Conservation (phyloP, 805 yeast genomes). For the Metschnikowia aberdeeniae region DNA sequence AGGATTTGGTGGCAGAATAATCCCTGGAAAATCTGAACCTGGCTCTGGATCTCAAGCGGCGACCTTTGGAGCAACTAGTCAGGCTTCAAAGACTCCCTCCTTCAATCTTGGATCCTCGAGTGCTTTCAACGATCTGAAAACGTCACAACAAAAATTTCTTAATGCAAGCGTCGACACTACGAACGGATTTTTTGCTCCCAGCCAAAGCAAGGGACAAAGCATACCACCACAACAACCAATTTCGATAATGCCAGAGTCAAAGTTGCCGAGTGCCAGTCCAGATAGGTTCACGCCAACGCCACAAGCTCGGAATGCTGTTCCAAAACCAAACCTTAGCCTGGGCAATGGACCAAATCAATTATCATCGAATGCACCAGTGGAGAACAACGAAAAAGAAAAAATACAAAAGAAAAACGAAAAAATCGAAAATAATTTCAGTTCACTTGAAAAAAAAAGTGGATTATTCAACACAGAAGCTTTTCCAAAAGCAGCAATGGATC, state of each 20-base stretch:
- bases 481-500: not conserved
- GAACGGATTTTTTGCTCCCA: no score
- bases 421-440: not conserved
- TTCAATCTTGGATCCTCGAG: not conserved
- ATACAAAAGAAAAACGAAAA: not conserved
- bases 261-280: not conserved
- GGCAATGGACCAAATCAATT: no score
- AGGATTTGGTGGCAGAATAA: constrained; percentile 1
- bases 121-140: not conserved
- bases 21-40: not conserved
- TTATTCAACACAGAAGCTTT: not conserved
- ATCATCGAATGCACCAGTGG: no score
- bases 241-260: not conserved
- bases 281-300: not conserved
- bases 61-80: not conserved
- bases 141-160: not conserved
- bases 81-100: not conserved
- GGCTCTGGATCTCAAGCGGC: no score
- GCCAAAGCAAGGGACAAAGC: no score
- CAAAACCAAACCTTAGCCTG: not conserved
- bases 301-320: constrained; percentile 2
- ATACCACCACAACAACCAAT: no score
- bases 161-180: not conserved
- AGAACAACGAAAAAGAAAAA: not conserved
- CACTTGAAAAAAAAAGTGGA: not conserved